Evolutionary conservation across 306 rosid species (phyloP), one percentile per base, ranked within the genome.

Genomic region (Biancaea sappan): DNA sequence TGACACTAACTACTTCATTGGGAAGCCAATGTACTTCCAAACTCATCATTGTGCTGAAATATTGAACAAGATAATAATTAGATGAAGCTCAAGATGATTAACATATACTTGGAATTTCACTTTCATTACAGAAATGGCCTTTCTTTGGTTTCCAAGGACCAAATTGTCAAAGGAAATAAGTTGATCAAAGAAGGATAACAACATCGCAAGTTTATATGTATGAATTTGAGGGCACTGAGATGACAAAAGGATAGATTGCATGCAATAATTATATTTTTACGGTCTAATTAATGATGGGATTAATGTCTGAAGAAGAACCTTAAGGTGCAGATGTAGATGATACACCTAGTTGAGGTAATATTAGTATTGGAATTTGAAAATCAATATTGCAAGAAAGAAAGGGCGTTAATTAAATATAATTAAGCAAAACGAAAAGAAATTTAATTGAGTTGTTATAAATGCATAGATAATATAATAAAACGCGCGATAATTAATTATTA

Each of bases 21-120:
- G 61, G n/a, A 84, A 85, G 75, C 83, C 83, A 15, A 46, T 8
- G 85, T 77, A 71, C 82, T 87, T 80, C 71, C 80, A 83, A 66
- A 54, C 46, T 73, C 82, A 76, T 37, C 72, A 64, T 66, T 46
- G 62, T 31, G 72, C 64, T 6, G 87, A 80, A 0, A 79, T 85
- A 8, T 61, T 85, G 1, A 73, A 80, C 76, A 88, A 79, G 85
- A 81, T 83, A 24, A 88, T 77, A n/a, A n/a, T n/a, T n/a, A 74
- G 86, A 88, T 28, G 81, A 87, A 5, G 76, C 89, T 8, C n/a
- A 73, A 44, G 69, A 67, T 46, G 3, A 10, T 11, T 28, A 78
- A n/a, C n/a, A n/a, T n/a, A n/a, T n/a, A n/a, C 37, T 8, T 2
- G 6, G 37, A 34, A 34, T 34, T 34, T 34, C 37, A 34, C 37